Conservation (phyloP, 345 rosid genomes). For the Cardamine chenopodiifolia region DNA sequence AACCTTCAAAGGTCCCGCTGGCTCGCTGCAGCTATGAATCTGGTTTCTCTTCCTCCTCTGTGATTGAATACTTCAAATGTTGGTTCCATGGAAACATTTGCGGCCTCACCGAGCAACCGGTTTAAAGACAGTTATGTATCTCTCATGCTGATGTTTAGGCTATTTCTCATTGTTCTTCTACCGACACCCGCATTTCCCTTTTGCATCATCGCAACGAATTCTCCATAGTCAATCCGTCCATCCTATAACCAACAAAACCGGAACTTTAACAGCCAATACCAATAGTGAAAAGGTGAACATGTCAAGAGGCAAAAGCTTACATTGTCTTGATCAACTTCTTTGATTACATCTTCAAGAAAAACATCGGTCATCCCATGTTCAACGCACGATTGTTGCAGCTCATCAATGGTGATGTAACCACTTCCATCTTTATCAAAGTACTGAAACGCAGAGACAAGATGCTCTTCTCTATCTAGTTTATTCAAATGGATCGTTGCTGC, state of each 20-base stretch:
- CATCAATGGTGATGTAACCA: conserved; percentile 96
- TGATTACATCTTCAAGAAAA: conserved; percentile 86
- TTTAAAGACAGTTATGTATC: conserved; percentile 36
- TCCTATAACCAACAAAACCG: conserved; percentile 50
- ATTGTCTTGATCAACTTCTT: conserved; percentile 97
- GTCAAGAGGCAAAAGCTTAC: conserved; percentile 50
- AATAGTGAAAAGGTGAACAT: background rate
- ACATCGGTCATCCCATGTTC: conserved; percentile 96
- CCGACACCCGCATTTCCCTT: conserved; percentile 93
- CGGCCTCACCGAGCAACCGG: conserved; percentile 1
- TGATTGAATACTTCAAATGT: conserved; percentile 11
- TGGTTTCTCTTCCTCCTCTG: conserved; percentile 1
- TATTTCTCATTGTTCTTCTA: conserved; percentile 97
- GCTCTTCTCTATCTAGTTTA: conserved; percentile 96
- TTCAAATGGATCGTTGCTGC: conserved; percentile 98
- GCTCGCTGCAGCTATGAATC: conserved; percentile 17
- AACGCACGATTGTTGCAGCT: conserved; percentile 91
- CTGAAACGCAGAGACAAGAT: conserved; percentile 93
- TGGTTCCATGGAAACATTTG: conserved; percentile 24
- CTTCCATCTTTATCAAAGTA: conserved; percentile 98
- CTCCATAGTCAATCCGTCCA: conserved; percentile 93
- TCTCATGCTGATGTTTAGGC: conserved; percentile 92
- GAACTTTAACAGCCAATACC: background rate
- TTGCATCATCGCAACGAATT: conserved; percentile 99
- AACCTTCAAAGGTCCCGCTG: conserved; percentile 21